Conservation (phyloP, 495 filamentous ascomycete genomes). For the Baudoinia panamericana region DNA sequence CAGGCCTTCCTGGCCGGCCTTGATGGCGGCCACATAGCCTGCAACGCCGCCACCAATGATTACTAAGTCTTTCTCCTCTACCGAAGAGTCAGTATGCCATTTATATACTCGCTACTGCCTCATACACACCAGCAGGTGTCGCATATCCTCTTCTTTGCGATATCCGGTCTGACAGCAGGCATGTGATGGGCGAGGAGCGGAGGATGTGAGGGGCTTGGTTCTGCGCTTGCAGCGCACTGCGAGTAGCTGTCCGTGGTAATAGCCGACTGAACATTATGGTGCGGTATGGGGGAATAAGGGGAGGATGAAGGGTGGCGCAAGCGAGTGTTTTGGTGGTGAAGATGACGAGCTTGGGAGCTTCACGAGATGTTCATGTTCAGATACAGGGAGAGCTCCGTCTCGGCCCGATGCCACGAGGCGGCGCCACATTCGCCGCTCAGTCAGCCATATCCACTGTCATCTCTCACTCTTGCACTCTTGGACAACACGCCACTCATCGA, state of each 20-base stretch:
- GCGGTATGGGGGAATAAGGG: neutral
- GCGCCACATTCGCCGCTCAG: too few species aligned
- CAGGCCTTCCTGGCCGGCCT: slow-evolving; percentile 92
- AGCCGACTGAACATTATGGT: slow-evolving; percentile 13
- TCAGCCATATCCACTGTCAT: too few species aligned
- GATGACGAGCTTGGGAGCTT: too few species aligned
- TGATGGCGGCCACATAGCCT: slow-evolving; percentile 98
- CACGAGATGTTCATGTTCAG: too few species aligned
- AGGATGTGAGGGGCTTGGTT: slow-evolving; percentile 8
- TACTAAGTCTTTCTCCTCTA: slow-evolving; percentile 82
- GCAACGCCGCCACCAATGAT: slow-evolving; percentile 96
- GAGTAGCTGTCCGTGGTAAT: slow-evolving; percentile 10
- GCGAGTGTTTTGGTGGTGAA: neutral
- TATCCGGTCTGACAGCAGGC: slow-evolving; percentile 16
- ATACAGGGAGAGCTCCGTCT: too few species aligned
- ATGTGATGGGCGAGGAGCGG: slow-evolving; percentile 15
- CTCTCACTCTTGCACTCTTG: too few species aligned
- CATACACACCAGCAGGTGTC: slow-evolving; percentile 56
- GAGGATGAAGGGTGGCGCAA: neutral
- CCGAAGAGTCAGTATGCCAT: neutral
- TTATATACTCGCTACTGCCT: neutral
- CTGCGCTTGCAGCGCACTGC: slow-evolving; percentile 10
- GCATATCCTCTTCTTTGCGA: slow-evolving; percentile 49
- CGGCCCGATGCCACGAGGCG: too few species aligned
- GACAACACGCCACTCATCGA: too few species aligned